These are phyloP conservation scores for Xylariaceae sp. DNA, from an alignment of 2,329 filamentous ascomycete genomes.

Conservation along the genomic window DNA sequence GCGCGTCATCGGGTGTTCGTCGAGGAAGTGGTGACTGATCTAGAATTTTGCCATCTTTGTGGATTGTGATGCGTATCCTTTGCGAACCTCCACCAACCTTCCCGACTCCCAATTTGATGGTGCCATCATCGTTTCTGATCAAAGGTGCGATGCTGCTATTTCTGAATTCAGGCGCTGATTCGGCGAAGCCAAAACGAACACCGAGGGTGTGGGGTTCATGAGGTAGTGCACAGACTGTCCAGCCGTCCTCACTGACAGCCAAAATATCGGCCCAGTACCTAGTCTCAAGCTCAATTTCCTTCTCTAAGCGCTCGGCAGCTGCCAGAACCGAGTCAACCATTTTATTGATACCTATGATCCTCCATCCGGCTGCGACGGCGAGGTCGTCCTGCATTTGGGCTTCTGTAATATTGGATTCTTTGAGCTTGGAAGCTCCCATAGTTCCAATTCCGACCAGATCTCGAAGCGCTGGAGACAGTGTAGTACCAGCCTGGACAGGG, in stretches of 20 bases:
- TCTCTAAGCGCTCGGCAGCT: constrained; percentile 73
- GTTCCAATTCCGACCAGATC: constrained; percentile 76
- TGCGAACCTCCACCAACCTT: constrained; percentile 57
- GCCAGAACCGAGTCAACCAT: constrained; percentile 76
- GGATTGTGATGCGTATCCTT: constrained; percentile 71
- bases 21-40: constrained; percentile 62
- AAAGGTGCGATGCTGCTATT: constrained; percentile 82
- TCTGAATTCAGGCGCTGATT: constrained; percentile 67
- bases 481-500: constrained; percentile 71
- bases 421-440: constrained; percentile 70
- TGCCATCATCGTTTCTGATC: constrained; percentile 74
- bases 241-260: constrained; percentile 80
- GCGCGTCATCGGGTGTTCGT: constrained; percentile 60
- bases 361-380: constrained; percentile 71
- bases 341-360: constrained; percentile 76
- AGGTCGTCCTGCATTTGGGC: constrained; percentile 62
- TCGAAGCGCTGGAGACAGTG: constrained; percentile 74
- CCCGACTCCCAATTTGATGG: constrained; percentile 73
- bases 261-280: constrained; percentile 90
- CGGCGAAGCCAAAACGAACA: constrained; percentile 87
- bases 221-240: constrained; percentile 82
- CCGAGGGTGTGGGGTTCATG: constrained; percentile 75
- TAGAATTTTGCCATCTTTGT: constrained; percentile 60
- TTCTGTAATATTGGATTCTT: constrained; percentile 63
- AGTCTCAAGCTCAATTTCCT: constrained; percentile 79